Evolutionary conservation across 495 filamentous ascomycete species (phyloP).

Genomic region (Aspergillus panamensis): DNA sequence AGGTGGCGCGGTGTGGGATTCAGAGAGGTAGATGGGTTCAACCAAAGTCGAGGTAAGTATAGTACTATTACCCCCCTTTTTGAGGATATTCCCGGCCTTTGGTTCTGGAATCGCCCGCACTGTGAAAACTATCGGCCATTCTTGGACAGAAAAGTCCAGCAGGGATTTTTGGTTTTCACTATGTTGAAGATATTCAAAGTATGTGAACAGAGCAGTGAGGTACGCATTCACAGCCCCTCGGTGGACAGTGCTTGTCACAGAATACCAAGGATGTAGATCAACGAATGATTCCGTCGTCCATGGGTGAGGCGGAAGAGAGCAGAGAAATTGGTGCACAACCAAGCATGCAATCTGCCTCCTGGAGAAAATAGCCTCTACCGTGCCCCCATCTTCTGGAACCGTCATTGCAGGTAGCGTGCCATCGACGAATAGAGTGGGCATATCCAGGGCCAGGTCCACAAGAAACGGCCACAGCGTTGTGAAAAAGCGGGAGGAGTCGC

Average conservation of each 20-base stretch:
- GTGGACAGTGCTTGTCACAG: background rate
- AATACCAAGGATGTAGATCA: constrained; percentile 2
- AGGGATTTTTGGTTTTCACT: background rate
- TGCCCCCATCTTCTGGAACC: background rate
- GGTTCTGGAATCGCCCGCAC: background rate
- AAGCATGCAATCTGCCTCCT: constrained; percentile 2
- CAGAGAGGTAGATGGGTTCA: background rate
- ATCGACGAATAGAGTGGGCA: background rate
- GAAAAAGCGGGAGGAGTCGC: background rate
- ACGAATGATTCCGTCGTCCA: constrained; percentile 2
- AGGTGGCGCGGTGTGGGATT: background rate
- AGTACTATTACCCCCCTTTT: background rate
- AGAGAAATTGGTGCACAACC: constrained; percentile 2
- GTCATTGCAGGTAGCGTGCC: background rate
- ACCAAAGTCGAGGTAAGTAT: background rate
- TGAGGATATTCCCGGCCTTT: background rate
- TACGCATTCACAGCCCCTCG: background rate
- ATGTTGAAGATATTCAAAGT: constrained; percentile 1
- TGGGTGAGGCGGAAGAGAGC: background rate
- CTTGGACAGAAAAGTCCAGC: background rate
- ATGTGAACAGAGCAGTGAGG: constrained; percentile 3
- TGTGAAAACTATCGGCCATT: constrained; percentile 1
- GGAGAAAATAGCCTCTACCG: background rate
- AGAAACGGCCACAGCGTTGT: background rate
- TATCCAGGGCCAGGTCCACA: background rate